phyloP scores from a whole-genome alignment of 257 asterid genomes.

The Gardenia jasminoides region DNA sequence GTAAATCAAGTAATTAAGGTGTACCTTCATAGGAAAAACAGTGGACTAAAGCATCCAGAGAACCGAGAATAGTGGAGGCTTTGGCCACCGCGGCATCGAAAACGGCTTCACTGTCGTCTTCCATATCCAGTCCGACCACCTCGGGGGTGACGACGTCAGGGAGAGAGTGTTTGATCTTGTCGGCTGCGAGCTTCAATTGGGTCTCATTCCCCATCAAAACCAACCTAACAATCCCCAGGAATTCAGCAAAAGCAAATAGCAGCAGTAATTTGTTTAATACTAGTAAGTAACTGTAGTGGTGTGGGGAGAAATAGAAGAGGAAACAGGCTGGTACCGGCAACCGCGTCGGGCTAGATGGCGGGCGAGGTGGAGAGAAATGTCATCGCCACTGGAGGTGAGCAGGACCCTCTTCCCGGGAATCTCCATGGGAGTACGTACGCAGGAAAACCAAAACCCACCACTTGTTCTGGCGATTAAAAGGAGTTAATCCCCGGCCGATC shows the following conservation, averaged over 20 bases:
- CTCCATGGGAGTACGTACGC: slow-evolving; percentile 26
- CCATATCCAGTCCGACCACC: slow-evolving; percentile 76
- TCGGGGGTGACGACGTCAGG: slow-evolving; percentile 43
- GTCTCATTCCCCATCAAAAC: slow-evolving; percentile 77
- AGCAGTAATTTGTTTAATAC: too few relatives aligned
- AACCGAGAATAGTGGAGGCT: slow-evolving; percentile 54
- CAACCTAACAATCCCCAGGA: slow-evolving; percentile 38
- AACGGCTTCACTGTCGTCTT: slow-evolving; percentile 51
- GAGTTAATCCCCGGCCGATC: too few relatives aligned
- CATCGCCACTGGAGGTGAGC: slow-evolving; percentile 84
- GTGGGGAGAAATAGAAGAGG: background rate
- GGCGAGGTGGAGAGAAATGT: slow-evolving; percentile 64
- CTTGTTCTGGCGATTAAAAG: background rate
- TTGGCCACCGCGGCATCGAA: slow-evolving; percentile 65
- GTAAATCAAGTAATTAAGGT: background rate
- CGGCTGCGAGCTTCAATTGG: slow-evolving; percentile 51
- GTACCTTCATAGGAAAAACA: slow-evolving; percentile 86
- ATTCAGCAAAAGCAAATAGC: too few relatives aligned
- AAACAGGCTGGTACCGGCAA: slow-evolving; percentile 52
- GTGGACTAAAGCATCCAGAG: slow-evolving; percentile 72
- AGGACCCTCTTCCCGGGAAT: slow-evolving; percentile 59
- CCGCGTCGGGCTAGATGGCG: slow-evolving; percentile 71
- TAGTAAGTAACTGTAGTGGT: too few relatives aligned
- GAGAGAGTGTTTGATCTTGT: slow-evolving; percentile 45
- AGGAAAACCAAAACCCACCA: background rate